Percentiles rank a stretch among this genome's conserved stretches.
Conservation (phyloP, 192 early-diverging fungal species). For the Gorgonomyces haynaldii region DNA sequence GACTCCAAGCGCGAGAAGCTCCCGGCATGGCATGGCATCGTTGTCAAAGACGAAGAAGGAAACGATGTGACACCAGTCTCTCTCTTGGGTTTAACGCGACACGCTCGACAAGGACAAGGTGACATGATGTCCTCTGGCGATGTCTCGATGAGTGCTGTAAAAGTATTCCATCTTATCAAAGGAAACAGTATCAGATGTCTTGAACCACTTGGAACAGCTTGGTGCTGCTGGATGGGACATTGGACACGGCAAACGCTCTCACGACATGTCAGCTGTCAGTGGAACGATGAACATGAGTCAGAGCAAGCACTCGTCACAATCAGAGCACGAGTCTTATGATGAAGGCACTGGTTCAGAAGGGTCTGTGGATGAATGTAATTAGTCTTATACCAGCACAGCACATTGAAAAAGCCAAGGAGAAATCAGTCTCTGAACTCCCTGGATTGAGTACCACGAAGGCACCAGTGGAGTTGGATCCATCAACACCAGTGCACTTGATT, state of each 20-base stretch:
- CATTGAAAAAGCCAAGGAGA: not conserved
- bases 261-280: conserved; percentile 14
- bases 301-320: not conserved
- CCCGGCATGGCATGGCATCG: conserved; percentile 8
- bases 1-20: no score
- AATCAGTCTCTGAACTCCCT: conserved; percentile 10
- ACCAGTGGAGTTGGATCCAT: conserved; percentile 9
- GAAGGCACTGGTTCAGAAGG: conserved; percentile 5
- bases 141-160: not conserved
- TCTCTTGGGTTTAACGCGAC: conserved; percentile 1
- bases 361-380: not conserved
- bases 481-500: conserved; percentile 21
- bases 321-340: conserved; percentile 5
- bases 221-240: conserved; percentile 27
- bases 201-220: conserved; percentile 40
- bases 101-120: not conserved
- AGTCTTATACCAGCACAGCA: not conserved
- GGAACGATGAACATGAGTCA: conserved; percentile 1
- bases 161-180: conserved; percentile 2
- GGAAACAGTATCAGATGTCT: conserved; percentile 39
- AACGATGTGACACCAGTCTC: conserved; percentile 49
- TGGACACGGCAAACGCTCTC: conserved; percentile 20
- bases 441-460: not conserved
- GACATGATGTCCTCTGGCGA: not conserved
- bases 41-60: conserved; percentile 41